A percentile compares a stretch with the other conserved stretches of the same genome.
Evolutionary conservation across 257 asterid genomes (phyloP).

Genomic region (Solanum paucissectum): DNA sequence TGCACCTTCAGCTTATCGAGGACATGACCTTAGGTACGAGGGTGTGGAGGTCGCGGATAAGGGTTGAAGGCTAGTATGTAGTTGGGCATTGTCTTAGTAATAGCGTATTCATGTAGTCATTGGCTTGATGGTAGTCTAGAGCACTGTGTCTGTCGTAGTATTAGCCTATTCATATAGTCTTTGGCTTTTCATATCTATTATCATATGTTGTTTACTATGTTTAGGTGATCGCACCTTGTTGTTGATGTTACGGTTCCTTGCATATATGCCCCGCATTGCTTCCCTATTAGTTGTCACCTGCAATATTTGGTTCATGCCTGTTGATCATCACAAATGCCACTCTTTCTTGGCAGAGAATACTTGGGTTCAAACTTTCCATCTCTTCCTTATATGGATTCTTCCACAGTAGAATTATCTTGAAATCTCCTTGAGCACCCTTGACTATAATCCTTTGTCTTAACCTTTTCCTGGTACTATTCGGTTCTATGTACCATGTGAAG

Average conservation of each 20-base stretch:
- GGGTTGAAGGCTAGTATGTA: neutral
- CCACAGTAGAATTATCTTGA: neutral
- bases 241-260: neutral
- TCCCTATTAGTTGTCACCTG: neutral
- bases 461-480: neutral
- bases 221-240: neutral
- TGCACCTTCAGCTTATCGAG: neutral
- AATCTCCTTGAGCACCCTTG: neutral
- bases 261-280: neutral
- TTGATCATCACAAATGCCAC: neutral
- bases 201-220: neutral
- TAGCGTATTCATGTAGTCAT: neutral
- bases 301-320: neutral
- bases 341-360: neutral
- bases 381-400: neutral
- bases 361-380: neutral
- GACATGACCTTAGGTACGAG: neutral
- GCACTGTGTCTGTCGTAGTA: neutral
- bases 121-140: neutral
- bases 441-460: neutral
- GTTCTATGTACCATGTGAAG: neutral
- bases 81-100: neutral
- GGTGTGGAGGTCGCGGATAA: neutral
- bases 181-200: neutral
- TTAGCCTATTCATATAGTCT: neutral